These are phyloP conservation scores for Halocafeteria seosinensis DNA, from an alignment of 108 stramenopile genomes.

Conservation along the genomic window DNA sequence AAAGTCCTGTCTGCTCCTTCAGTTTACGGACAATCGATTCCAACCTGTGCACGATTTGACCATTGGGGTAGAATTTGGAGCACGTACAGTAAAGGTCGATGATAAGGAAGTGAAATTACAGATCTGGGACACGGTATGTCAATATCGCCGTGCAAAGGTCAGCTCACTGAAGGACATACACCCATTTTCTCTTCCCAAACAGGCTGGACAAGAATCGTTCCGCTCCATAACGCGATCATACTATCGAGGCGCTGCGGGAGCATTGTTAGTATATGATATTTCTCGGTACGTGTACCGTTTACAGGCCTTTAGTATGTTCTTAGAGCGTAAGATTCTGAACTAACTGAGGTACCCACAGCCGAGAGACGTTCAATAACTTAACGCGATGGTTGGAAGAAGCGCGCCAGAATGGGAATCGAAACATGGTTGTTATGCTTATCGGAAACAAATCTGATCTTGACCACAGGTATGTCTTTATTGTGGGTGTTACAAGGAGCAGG, in stretches of 20 bases:
- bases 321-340: background rate
- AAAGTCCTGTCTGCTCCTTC: constrained; percentile 93
- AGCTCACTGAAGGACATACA: too few species aligned
- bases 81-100: constrained; percentile 75
- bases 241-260: constrained; percentile 95
- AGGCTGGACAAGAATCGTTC: constrained; percentile 67
- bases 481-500: constrained; percentile 6
- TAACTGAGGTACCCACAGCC: constrained; percentile 2
- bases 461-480: constrained; percentile 61
- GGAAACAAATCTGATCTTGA: constrained; percentile 91
- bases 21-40: constrained; percentile 99
- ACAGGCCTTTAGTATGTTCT: background rate
- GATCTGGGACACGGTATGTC: constrained; percentile 31
- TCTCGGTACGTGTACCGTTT: constrained; percentile 35
- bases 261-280: constrained; percentile 95
- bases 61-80: constrained; percentile 97
- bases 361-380: constrained; percentile 94
- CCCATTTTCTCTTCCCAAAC: background rate
- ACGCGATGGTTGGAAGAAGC: constrained; percentile 96
- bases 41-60: constrained; percentile 96
- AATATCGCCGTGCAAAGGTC: background rate
- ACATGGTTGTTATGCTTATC: constrained; percentile 97
- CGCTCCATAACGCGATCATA: constrained; percentile 96
- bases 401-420: constrained; percentile 70
- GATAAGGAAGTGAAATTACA: constrained; percentile 71